Evolutionary conservation across 495 filamentous ascomycete species (phyloP), one percentile per base, ranked within the genome.

Genomic region (Tetracladium marchalianum): DNA sequence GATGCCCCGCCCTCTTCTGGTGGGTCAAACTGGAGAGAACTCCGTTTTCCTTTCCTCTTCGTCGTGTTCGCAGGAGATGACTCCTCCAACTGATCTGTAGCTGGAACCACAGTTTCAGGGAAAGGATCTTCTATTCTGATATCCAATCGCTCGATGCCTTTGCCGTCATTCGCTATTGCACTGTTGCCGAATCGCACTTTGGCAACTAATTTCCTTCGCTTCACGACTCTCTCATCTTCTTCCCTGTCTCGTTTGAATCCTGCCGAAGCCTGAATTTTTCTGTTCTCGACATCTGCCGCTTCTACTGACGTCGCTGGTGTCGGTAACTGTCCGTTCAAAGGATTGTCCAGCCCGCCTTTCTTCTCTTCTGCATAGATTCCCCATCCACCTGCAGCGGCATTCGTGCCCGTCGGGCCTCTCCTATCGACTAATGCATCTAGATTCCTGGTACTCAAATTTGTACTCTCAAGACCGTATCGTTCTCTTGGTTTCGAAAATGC

Each of bases 381-480:
- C 74, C 85, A 95, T 9, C 82, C 86, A 0, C 86, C 87, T 7
- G 75, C 76, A 2, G 85, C 81, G 3, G 70, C 68, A 52, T 82
- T 84, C 8, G 71, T 79, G 17, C 82, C 68, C 0, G 77, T 82
- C 0, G 78, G 62, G 5, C 88, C 87, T 2, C 84, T 72, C 15
- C 81, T 66, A 4, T 73, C 65, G 1, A 87, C 60, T 44, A 93
- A 65, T 1, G 81, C 76, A 11, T 70, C 64, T 4, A 95, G 65
- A 43, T 80, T 85, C 55, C 77, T 77, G 12, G 85, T 82, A 2
- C 73, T 72, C 18, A 95, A 58, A 13, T 67, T 75, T 4, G 85
- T 89, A 1, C 71, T 52, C 46, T 79, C 70, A 0, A 95, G 62
- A 1, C 72, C 67, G 46, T 84, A 87, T 13, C 85, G 68, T 46